Conservation (phyloP, 768 basidiomycete genomes). For the Hericium erinaceus region DNA sequence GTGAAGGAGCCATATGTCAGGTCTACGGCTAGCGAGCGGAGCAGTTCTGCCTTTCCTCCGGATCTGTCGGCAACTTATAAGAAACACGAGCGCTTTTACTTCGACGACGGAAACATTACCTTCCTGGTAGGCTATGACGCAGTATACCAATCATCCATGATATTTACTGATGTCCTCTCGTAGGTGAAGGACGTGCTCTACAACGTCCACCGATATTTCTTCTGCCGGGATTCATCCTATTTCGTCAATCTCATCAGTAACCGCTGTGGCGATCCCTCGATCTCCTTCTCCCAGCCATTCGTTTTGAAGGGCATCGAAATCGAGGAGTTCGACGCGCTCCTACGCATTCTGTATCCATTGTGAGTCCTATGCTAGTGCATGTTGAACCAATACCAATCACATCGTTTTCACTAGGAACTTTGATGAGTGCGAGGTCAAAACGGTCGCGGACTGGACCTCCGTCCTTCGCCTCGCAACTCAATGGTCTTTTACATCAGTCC, state of each 20-base stretch:
- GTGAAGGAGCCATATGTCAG: too few relatives aligned
- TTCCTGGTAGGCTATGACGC: background rate
- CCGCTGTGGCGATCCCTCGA: background rate
- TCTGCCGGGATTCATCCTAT: constrained; percentile 4
- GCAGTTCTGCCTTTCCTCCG: too few relatives aligned
- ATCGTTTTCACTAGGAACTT: too few relatives aligned
- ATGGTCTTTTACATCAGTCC: constrained; percentile 22
- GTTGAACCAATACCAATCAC: background rate
- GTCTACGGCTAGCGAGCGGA: background rate
- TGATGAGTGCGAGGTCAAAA: background rate
- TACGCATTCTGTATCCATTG: background rate
- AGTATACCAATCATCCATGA: too few relatives aligned
- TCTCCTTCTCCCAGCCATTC: background rate
- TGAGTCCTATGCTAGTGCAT: background rate
- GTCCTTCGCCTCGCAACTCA: constrained; percentile 17
- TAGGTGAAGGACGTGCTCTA: constrained; percentile 9
- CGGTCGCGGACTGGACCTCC: constrained; percentile 17
- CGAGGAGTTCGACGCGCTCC: background rate
- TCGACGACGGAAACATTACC: background rate
- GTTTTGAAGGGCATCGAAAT: background rate
- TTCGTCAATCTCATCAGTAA: background rate
- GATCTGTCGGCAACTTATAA: background rate
- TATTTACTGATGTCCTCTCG: background rate
- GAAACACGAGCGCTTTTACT: background rate
- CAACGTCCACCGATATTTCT: constrained; percentile 2